phyloP scores from a whole-genome alignment of 179 eudicot genomes.

The Heliamphora pulchella region DNA sequence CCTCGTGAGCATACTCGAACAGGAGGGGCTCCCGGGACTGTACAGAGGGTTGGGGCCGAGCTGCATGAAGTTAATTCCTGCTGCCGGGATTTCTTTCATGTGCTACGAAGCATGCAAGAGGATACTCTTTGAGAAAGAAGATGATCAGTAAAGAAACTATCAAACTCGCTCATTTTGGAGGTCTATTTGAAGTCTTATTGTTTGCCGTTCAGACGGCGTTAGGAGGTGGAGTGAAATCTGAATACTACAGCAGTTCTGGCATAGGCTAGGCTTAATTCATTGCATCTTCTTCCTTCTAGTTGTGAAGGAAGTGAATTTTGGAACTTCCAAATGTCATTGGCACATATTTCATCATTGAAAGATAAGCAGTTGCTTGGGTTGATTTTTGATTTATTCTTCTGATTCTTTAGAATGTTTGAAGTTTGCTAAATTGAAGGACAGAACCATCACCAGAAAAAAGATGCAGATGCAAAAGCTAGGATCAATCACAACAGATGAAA shows the following conservation, averaged over 20 bases:
- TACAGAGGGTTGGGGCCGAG: conserved; percentile 83
- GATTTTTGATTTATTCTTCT: neutral
- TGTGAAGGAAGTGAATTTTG: neutral
- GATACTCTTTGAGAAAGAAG: conserved; percentile 65
- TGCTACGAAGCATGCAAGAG: conserved; percentile 90
- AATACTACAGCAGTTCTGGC: too few relatives aligned
- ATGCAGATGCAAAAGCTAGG: neutral
- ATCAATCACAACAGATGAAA: too few relatives aligned
- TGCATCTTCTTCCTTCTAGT: neutral
- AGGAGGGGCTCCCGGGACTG: conserved; percentile 60
- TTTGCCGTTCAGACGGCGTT: neutral
- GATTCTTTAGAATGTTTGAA: neutral
- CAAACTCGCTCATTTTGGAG: neutral
- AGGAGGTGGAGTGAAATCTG: too few relatives aligned
- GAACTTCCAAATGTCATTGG: neutral
- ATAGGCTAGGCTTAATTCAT: neutral
- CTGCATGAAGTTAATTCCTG: conserved; percentile 73
- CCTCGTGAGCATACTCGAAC: conserved; percentile 52
- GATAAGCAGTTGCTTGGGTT: neutral
- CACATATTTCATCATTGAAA: neutral
- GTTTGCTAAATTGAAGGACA: neutral
- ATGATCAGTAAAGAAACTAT: conserved; percentile 32
- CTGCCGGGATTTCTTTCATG: conserved; percentile 93
- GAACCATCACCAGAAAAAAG: neutral
- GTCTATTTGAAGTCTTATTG: neutral